Conservation (phyloP, 192 early-diverging fungal species). For the Blastocladiella britannica region DNA sequence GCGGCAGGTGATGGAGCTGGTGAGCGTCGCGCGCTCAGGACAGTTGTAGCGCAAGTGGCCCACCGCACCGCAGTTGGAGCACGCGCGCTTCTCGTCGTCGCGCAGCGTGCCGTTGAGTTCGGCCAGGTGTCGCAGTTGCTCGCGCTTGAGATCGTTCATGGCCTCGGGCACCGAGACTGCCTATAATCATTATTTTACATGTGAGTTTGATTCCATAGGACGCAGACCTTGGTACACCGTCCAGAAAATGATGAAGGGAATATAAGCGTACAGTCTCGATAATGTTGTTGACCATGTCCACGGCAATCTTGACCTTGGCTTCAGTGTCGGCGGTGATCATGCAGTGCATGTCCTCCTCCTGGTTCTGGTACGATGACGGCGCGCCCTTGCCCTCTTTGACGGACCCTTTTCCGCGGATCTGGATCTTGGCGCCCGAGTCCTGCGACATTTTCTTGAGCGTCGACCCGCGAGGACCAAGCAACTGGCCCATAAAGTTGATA, state of each 20-base stretch:
- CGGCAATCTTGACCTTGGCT: conserved; percentile 63
- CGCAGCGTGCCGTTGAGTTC: conserved; percentile 87
- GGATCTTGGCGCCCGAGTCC: conserved; percentile 85
- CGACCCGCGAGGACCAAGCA: conserved; percentile 92
- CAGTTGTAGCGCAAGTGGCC: conserved; percentile 87
- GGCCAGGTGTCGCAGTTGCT: conserved; percentile 84
- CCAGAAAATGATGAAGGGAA: neutral
- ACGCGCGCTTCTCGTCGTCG: conserved; percentile 86
- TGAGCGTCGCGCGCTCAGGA: conserved; percentile 67
- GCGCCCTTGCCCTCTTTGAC: conserved; percentile 82
- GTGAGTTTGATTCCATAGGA: conserved; percentile 1
- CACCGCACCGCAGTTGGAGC: conserved; percentile 74
- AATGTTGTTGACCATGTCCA: conserved; percentile 72
- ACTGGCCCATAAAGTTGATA: conserved; percentile 90
- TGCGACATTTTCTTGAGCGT: conserved; percentile 89
- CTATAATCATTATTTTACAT: conserved; percentile 6
- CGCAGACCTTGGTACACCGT: neutral
- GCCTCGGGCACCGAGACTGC: conserved; percentile 74
- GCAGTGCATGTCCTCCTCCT: conserved; percentile 74
- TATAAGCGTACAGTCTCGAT: conserved; percentile 60
- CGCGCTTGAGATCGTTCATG: conserved; percentile 84
- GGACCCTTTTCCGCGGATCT: conserved; percentile 85
- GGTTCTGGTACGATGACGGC: neutral
- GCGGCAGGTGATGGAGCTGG: conserved; percentile 62
- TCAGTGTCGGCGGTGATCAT: conserved; percentile 73